A percentile compares a stretch with the other conserved stretches of the same genome.
Conservation (phyloP, 495 filamentous ascomycete species). For the Alectoria sarmentosa region DNA sequence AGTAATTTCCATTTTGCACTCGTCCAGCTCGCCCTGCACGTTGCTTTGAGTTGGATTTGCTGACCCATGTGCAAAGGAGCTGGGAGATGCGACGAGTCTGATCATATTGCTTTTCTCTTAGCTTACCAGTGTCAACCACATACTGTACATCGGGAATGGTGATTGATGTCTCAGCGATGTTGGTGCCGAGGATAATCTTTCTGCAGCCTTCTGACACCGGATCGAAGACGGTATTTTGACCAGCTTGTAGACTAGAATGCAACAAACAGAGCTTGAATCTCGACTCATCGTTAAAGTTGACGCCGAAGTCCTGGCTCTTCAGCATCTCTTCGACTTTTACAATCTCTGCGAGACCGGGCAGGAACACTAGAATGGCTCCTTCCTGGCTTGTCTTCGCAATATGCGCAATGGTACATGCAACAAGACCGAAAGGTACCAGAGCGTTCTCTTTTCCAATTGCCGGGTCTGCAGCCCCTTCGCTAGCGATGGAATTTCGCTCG, state of each 20-base stretch:
- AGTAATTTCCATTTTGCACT: slow-evolving; percentile 52
- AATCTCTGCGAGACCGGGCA: slow-evolving; percentile 51
- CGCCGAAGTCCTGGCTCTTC: slow-evolving; percentile 27
- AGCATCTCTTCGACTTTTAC: slow-evolving; percentile 34
- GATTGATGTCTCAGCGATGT: slow-evolving; percentile 55
- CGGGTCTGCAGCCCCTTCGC: slow-evolving; percentile 27
- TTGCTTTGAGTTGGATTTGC: slow-evolving; percentile 48
- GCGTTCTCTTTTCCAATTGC: slow-evolving; percentile 38
- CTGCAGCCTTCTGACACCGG: slow-evolving; percentile 42
- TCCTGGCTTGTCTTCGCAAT: slow-evolving; percentile 41
- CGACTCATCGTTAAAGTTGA: slow-evolving; percentile 39
- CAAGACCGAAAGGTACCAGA: slow-evolving; percentile 41
- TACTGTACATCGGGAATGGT: slow-evolving; percentile 53
- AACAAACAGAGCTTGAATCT: slow-evolving; percentile 43
- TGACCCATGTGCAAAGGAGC: slow-evolving; percentile 46
- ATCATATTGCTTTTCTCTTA: slow-evolving; percentile 46
- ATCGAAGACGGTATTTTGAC: slow-evolving; percentile 41
- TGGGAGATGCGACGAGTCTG: slow-evolving; percentile 37
- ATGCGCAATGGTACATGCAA: slow-evolving; percentile 44
- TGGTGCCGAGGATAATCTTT: slow-evolving; percentile 52
- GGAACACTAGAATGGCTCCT: slow-evolving; percentile 51
- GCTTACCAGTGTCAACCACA: slow-evolving; percentile 51
- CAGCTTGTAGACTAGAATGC: slow-evolving; percentile 45
- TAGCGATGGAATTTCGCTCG: slow-evolving; percentile 27
- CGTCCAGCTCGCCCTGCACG: slow-evolving; percentile 53